phyloP scores from a whole-genome alignment of 106 monocot species.

The Platanthera guangdongensis region DNA sequence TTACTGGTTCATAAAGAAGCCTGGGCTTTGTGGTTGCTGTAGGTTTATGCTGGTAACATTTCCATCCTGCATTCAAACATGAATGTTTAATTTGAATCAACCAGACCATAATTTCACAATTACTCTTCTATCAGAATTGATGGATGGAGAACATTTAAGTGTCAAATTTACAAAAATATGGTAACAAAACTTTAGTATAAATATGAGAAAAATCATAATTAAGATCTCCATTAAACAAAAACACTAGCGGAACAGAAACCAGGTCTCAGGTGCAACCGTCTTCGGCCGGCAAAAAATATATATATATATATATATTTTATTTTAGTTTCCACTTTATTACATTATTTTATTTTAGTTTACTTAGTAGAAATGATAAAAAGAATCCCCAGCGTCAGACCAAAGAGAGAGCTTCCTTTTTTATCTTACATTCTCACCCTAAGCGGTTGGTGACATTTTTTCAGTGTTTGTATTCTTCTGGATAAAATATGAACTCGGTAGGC shows the following conservation, averaged over 20 bases:
- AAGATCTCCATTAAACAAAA: not conserved
- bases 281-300: too few species aligned
- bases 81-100: not conserved
- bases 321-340: too few species aligned
- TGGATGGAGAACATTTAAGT: not conserved
- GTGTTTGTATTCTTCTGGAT: too few species aligned
- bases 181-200: not conserved
- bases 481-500: too few species aligned
- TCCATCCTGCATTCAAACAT: constrained; percentile 7
- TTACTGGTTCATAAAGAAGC: constrained; percentile 2
- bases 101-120: not conserved
- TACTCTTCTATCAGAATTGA: not conserved
- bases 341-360: too few species aligned
- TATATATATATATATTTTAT: too few species aligned
- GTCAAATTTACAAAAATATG: not conserved
- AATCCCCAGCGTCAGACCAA: too few species aligned
- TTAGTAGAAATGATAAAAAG: too few species aligned
- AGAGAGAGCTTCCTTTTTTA: too few species aligned
- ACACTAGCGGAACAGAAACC: not conserved
- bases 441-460: too few species aligned
- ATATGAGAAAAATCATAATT: not conserved
- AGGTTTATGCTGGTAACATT: not conserved
- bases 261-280: too few species aligned
- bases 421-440: too few species aligned
- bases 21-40: constrained; percentile 6